Base-by-base conservation (phyloP, 257 asterid species). In the Solanum chaucha region DNA sequence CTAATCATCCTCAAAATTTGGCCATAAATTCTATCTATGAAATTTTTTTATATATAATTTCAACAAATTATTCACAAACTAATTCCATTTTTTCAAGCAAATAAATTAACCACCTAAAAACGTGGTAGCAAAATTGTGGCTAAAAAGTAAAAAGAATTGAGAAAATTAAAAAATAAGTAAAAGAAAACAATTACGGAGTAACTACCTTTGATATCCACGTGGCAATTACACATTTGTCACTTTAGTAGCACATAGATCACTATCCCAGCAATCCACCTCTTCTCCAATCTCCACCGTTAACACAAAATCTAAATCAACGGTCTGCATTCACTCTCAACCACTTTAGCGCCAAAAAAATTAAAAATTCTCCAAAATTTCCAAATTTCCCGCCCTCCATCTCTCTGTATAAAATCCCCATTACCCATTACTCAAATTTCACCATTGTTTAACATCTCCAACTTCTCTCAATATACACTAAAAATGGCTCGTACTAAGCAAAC, bases 401-500 rank as follows among this genome's bases (percentile, higher is more conserved):
- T 73, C 51, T 86, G 80, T 88, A 46, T 86, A 91, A 59, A 30
- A n/a, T n/a, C 26, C 75, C 81, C 10, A 68, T 67, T 32, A 85
- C 34, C 82, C 10, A 10, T 51, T 0, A 9, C 85, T 2, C 1
- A 3, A 12, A 8, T 15, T 34, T 4, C 80, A 71, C 80, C 82
- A 35, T 35, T 15, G 7, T 15, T 6, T 10, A 3, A 70, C 12
- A 8, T 14, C 40, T 70, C 0, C 77, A 61, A n/a, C 30, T 6
- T 30, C 0, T 70, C 77, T 30, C 38, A 13, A 14, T 30, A 6
- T 14, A 14, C n/a, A 30, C 20, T 70, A 6, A 30, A 65, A 75
- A 93, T 93, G 96, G 96, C 96, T 11, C 94, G 96, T 64, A 93
- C 96, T 4, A 93, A 93, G 92, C 96, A 93, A 80, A 93, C 96